Evolutionary conservation across 2,329 filamentous ascomycete genomes (phyloP).

Genomic region (Curvularia hawaiiensis): DNA sequence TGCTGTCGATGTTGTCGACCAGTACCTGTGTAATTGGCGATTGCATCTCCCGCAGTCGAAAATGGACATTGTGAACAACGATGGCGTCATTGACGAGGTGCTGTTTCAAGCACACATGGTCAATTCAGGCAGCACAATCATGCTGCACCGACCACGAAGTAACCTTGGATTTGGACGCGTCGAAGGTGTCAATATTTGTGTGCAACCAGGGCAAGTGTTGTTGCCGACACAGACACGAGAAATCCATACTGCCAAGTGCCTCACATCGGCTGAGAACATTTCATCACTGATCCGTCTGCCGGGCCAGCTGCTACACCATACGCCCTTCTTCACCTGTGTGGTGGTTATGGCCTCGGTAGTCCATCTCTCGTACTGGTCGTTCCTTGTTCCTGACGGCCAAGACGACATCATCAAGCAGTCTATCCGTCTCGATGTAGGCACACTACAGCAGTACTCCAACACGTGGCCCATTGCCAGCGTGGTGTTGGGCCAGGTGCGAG

Average conservation of each 20-base stretch:
- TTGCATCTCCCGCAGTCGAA: constrained; percentile 78
- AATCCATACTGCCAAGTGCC: constrained; percentile 78
- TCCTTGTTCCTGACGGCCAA: constrained; percentile 55
- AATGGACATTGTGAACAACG: constrained; percentile 69
- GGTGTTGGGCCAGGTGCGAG: constrained; percentile 74
- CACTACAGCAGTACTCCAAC: constrained; percentile 68
- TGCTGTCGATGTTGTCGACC: constrained; percentile 61
- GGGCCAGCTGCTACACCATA: constrained; percentile 73
- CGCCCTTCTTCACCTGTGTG: constrained; percentile 49
- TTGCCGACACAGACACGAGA: constrained; percentile 60
- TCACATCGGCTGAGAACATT: constrained; percentile 78
- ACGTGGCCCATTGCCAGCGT: constrained; percentile 76
- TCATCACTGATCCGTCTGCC: constrained; percentile 76
- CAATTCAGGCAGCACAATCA: constrained; percentile 47
- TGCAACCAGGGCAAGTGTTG: constrained; percentile 59
- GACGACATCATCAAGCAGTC: constrained; percentile 73
- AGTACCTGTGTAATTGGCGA: constrained; percentile 74
- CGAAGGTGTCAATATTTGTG: constrained; percentile 63
- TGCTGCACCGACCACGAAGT: constrained; percentile 52
- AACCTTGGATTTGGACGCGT: constrained; percentile 46
- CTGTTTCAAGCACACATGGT: constrained; percentile 93
- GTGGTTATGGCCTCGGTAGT: constrained; percentile 49
- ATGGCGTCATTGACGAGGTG: constrained; percentile 77
- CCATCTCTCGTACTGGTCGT: constrained; percentile 71
- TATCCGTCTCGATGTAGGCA: constrained; percentile 79